Evolutionary conservation across 2,329 filamentous ascomycete genomes (phyloP).

Genomic region (Cladosporium sp.): DNA sequence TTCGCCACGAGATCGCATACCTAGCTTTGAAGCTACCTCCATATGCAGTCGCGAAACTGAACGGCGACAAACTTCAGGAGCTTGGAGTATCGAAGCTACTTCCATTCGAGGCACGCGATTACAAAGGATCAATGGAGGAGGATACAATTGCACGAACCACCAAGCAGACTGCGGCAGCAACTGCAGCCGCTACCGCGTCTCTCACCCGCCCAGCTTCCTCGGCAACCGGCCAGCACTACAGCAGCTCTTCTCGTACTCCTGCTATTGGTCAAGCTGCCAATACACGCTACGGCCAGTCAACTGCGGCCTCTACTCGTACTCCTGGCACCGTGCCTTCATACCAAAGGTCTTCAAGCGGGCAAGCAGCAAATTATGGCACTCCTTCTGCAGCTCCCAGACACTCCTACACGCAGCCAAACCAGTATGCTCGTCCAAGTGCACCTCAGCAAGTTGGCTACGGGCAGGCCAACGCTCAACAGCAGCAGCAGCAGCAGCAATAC

Average conservation of each 20-base stretch:
- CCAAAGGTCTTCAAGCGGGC: constrained; percentile 25
- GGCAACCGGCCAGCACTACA: constrained; percentile 29
- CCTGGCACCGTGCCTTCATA: constrained; percentile 25
- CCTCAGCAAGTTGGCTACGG: constrained; percentile 20
- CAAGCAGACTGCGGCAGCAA: constrained; percentile 34
- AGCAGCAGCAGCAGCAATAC: constrained; percentile 23
- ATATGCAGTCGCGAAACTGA: constrained; percentile 78
- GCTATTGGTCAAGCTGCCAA: constrained; percentile 32
- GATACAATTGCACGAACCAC: constrained; percentile 55
- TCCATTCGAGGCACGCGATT: constrained; percentile 66
- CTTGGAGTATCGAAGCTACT: constrained; percentile 77
- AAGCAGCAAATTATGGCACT: constrained; percentile 23
- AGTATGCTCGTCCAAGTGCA: constrained; percentile 25
- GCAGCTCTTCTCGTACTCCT: constrained; percentile 29
- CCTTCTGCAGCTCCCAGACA: constrained; percentile 20
- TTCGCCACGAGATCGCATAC: constrained; percentile 69
- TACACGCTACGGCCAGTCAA: constrained; percentile 29
- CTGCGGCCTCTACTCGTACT: constrained; percentile 21
- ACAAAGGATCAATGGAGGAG: constrained; percentile 76
- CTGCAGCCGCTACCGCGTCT: constrained; percentile 27
- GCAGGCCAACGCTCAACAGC: constrained; percentile 21
- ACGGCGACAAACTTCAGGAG: constrained; percentile 79
- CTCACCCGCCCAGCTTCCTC: constrained; percentile 27
- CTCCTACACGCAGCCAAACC: constrained; percentile 22
- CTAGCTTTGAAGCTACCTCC: constrained; percentile 74